phyloP scores from a whole-genome alignment of 352 stramenopile genomes.

The Albugo candida region DNA sequence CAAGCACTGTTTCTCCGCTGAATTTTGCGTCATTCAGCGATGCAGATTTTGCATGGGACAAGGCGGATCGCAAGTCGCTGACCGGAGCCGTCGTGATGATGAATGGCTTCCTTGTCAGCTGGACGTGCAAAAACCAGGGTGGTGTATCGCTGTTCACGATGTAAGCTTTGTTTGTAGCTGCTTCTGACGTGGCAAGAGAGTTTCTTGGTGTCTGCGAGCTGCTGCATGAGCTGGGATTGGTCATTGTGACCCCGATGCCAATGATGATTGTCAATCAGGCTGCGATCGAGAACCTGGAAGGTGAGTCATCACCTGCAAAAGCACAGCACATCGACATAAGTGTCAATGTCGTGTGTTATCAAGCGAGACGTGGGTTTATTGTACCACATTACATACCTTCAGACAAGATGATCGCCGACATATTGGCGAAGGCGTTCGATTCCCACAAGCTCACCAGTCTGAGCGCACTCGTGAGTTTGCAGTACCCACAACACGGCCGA shows the following conservation, averaged over 20 bases:
- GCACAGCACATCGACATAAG: conserved; percentile 8
- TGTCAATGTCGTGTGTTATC: conserved; percentile 6
- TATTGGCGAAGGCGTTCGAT: conserved; percentile 6
- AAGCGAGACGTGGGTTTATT: neutral
- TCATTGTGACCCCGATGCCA: neutral
- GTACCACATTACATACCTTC: conserved; percentile 3
- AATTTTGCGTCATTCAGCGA: conserved; percentile 6
- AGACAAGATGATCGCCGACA: conserved; percentile 4
- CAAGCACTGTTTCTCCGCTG: neutral
- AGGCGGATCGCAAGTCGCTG: conserved; percentile 9
- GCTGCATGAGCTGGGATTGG: conserved; percentile 1
- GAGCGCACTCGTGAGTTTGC: neutral
- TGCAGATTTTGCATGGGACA: conserved; percentile 9
- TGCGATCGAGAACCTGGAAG: neutral
- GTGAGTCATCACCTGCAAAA: neutral
- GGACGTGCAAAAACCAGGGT: conserved; percentile 8
- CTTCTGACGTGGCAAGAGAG: neutral
- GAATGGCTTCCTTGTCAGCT: conserved; percentile 5
- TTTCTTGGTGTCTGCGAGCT: conserved; percentile 4
- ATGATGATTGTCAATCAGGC: conserved; percentile 4
- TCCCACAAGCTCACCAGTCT: neutral
- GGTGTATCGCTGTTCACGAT: conserved; percentile 6
- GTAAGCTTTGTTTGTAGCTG: conserved; percentile 8
- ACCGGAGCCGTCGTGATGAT: conserved; percentile 4
- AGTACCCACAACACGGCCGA: too few relatives aligned